Percentiles rank a stretch among this genome's conserved stretches.
Conservation (phyloP, 2,329 filamentous ascomycete genomes). For the Fusarium pseudoanthophilum region DNA sequence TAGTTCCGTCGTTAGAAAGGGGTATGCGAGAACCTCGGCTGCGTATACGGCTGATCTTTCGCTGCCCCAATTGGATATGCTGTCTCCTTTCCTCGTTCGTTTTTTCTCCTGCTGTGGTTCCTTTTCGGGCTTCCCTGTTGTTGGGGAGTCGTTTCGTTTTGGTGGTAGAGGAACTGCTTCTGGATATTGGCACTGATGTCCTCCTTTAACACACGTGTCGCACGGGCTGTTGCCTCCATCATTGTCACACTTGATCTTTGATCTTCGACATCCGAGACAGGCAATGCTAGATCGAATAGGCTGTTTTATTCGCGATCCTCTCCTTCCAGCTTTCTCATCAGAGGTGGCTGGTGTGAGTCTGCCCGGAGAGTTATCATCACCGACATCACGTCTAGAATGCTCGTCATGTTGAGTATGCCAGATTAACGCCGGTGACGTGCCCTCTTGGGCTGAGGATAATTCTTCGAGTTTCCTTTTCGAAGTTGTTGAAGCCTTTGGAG, state of each 20-base stretch:
- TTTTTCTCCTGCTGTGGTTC: slow-evolving; percentile 10
- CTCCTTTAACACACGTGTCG: slow-evolving; percentile 77
- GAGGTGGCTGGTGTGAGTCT: neutral
- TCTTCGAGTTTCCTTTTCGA: slow-evolving; percentile 11
- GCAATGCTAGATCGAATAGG: slow-evolving; percentile 83
- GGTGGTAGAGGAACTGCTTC: slow-evolving; percentile 50
- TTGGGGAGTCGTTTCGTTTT: slow-evolving; percentile 54
- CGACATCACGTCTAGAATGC: neutral
- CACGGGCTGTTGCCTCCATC: slow-evolving; percentile 77
- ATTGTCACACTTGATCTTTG: slow-evolving; percentile 91
- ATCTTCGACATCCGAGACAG: slow-evolving; percentile 78
- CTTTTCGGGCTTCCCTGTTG: neutral
- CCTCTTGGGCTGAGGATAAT: neutral
- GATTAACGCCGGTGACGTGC: neutral
- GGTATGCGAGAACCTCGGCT: slow-evolving; percentile 70
- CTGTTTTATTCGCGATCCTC: slow-evolving; percentile 45
- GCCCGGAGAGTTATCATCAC: neutral
- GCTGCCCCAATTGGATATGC: neutral
- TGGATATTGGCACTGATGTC: slow-evolving; percentile 79
- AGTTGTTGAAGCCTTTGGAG: neutral
- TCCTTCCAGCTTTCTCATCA: slow-evolving; percentile 30
- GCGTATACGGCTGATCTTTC: slow-evolving; percentile 47
- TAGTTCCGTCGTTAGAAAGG: slow-evolving; percentile 69
- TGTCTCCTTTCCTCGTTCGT: neutral
- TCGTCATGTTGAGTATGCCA: neutral